Evolutionary conservation across 768 basidiomycete species (phyloP).

Genomic region (Termitomyces sp.): DNA sequence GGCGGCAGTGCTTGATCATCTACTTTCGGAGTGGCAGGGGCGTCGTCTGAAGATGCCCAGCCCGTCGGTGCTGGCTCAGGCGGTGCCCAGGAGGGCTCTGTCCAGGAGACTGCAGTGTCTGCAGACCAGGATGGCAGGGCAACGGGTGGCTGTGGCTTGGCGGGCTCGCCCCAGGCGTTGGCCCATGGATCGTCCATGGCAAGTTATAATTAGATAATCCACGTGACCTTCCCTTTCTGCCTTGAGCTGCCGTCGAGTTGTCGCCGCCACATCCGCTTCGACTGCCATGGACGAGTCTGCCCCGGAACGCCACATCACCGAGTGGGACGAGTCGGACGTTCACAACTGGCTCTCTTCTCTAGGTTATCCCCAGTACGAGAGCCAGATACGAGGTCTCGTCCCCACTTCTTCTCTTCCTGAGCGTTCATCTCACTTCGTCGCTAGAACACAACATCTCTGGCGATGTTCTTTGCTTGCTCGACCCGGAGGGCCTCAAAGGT

Average conservation of each 20-base stretch:
- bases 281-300: conserved; percentile 29
- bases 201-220: conserved; percentile 1
- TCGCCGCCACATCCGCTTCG: neutral
- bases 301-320: conserved; percentile 36
- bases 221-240: conserved; percentile 7
- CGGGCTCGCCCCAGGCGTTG: conserved; percentile 59
- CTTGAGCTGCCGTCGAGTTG: neutral
- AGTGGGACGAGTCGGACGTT: conserved; percentile 79
- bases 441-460: conserved; percentile 91
- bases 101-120: conserved; percentile 39
- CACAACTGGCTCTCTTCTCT: conserved; percentile 71
- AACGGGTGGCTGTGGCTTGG: conserved; percentile 22
- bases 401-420: conserved; percentile 7
- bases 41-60: conserved; percentile 38
- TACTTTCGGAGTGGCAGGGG: conserved; percentile 1
- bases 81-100: conserved; percentile 45
- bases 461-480: conserved; percentile 80
- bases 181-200: conserved; percentile 76
- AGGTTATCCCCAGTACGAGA: conserved; percentile 84
- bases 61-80: conserved; percentile 12
- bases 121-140: conserved; percentile 53
- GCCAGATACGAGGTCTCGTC: conserved; percentile 60
- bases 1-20: conserved; percentile 6
- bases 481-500: conserved; percentile 79
- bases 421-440: conserved; percentile 10